phyloP scores from a whole-genome alignment of 108 stramenopile genomes.

The Thalassiosira profunda region DNA sequence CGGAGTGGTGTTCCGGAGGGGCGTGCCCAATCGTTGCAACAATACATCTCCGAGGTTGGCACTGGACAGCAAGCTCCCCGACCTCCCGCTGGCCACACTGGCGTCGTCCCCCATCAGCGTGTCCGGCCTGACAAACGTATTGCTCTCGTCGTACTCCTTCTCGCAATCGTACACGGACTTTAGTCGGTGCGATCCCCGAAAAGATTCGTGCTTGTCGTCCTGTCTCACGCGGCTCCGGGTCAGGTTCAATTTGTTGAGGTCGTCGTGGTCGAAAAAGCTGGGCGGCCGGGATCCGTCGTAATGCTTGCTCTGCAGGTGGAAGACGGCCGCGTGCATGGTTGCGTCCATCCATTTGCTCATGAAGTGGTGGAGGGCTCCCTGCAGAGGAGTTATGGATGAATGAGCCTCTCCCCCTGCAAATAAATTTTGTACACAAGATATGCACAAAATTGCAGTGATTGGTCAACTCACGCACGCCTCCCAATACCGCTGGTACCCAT shows the following conservation, averaged over 20 bases:
- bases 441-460: no score
- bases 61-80: background rate
- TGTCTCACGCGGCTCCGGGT: slow-evolving; percentile 61
- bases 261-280: slow-evolving; percentile 58
- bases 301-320: slow-evolving; percentile 66
- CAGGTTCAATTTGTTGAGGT: slow-evolving; percentile 59
- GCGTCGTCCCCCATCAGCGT: background rate
- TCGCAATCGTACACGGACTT: slow-evolving; percentile 2
- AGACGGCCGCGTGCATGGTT: slow-evolving; percentile 51
- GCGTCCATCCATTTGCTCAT: slow-evolving; percentile 81
- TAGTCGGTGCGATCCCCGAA: background rate
- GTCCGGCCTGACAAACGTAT: background rate
- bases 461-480: no score
- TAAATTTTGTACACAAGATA: no score
- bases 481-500: slow-evolving; percentile 73
- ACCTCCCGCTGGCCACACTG: background rate
- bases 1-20: background rate
- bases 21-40: background rate
- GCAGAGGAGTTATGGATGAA: no score
- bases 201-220: background rate
- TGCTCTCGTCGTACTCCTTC: no score
- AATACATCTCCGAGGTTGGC: no score
- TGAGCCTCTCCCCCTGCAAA: no score
- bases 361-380: slow-evolving; percentile 40
- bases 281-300: slow-evolving; percentile 60